Conservation (phyloP, 2,329 filamentous ascomycete genomes). For the Coleophoma crateriformis region DNA sequence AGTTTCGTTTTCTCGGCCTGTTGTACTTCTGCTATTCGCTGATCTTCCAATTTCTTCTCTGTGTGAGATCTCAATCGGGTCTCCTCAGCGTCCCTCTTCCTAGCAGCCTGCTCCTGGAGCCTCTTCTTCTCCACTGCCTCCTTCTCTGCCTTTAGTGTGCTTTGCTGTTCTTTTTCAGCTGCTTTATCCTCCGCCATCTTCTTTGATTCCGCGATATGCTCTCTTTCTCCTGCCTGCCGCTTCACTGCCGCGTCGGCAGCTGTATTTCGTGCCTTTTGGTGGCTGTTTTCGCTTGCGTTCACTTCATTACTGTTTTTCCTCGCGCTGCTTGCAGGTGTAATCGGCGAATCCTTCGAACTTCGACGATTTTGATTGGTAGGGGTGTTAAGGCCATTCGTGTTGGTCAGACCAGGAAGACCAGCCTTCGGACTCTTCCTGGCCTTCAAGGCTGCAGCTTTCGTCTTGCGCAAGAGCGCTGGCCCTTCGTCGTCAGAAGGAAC, state of each 20-base stretch:
- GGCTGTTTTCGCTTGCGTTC: slow-evolving; percentile 8
- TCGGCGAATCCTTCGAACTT: slow-evolving; percentile 13
- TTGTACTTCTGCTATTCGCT: slow-evolving; percentile 4
- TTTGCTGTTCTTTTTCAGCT: slow-evolving; percentile 5
- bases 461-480: slow-evolving; percentile 6
- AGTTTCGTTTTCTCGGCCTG: neutral
- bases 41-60: slow-evolving; percentile 12
- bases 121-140: slow-evolving; percentile 9
- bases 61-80: slow-evolving; percentile 4
- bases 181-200: neutral
- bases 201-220: neutral
- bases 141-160: slow-evolving; percentile 6
- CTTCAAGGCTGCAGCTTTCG: slow-evolving; percentile 11
- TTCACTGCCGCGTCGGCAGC: slow-evolving; percentile 16
- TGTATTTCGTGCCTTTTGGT: slow-evolving; percentile 9
- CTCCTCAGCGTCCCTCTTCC: slow-evolving; percentile 4
- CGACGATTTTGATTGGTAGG: slow-evolving; percentile 13
- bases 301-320: slow-evolving; percentile 9
- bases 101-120: slow-evolving; percentile 6
- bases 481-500: slow-evolving; percentile 18
- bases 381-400: slow-evolving; percentile 14
- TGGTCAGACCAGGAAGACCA: slow-evolving; percentile 10
- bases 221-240: slow-evolving; percentile 3
- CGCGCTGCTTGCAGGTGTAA: slow-evolving; percentile 17
- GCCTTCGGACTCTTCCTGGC: slow-evolving; percentile 9